Evolutionary conservation across 192 early-diverging fungal genomes (phyloP).

Genomic region (Dimargaris cristalligena): DNA sequence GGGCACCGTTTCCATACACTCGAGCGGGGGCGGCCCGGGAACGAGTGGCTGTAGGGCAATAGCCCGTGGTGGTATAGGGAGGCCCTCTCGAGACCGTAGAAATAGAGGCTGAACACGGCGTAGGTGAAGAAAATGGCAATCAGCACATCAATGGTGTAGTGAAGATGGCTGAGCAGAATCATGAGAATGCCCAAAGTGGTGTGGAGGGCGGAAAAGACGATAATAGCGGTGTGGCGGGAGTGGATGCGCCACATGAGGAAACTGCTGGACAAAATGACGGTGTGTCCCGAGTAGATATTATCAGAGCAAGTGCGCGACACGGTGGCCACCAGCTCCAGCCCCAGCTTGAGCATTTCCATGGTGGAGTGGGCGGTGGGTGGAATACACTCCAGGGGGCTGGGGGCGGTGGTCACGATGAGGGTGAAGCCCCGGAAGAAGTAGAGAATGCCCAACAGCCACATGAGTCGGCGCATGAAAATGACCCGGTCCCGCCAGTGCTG

Average conservation of each 20-base stretch:
- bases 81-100: conserved; percentile 23
- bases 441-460: conserved; percentile 33
- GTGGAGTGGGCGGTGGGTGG: conserved; percentile 22
- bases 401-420: conserved; percentile 35
- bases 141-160: conserved; percentile 45
- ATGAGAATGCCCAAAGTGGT: conserved; percentile 24
- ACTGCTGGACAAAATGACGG: conserved; percentile 32
- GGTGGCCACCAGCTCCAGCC: conserved; percentile 29
- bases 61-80: conserved; percentile 12
- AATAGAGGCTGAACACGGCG: conserved; percentile 35
- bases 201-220: conserved; percentile 23
- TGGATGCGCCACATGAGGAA: conserved; percentile 36
- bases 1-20: neutral
- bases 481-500: conserved; percentile 31
- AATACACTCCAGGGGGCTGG: conserved; percentile 27
- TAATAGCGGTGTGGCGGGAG: conserved; percentile 25
- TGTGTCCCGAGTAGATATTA: conserved; percentile 49
- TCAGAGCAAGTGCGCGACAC: conserved; percentile 35
- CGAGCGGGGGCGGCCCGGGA: neutral
- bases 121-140: conserved; percentile 37
- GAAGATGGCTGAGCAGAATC: conserved; percentile 35
- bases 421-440: conserved; percentile 38
- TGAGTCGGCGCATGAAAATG: conserved; percentile 31
- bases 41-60: conserved; percentile 4
- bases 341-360: conserved; percentile 25